Evolutionary conservation across 441 rosid species (phyloP).

Genomic region (Croton setiger): DNA sequence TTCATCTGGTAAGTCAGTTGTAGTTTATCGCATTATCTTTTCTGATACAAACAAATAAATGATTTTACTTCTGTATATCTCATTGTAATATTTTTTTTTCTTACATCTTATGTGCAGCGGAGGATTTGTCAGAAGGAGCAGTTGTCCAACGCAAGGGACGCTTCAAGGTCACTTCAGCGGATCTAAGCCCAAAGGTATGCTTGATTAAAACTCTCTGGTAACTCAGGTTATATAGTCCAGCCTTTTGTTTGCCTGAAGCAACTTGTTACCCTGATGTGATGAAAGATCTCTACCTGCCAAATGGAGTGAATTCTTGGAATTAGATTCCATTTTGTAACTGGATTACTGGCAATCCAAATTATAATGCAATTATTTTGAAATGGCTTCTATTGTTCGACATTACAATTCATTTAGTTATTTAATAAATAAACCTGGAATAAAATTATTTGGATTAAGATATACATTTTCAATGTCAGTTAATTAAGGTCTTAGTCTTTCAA

Average conservation of each 20-base stretch:
- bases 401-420: not conserved
- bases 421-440: too few species aligned
- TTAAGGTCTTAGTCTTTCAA: not conserved
- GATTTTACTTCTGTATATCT: constrained; percentile 9
- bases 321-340: not conserved
- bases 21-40: constrained; percentile 9
- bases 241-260: not conserved
- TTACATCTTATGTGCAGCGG: constrained; percentile 37
- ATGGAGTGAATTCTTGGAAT: not conserved
- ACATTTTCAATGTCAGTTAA: not conserved
- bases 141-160: constrained; percentile 84
- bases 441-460: too few species aligned
- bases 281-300: not conserved
- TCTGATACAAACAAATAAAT: not conserved
- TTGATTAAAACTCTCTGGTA: constrained; percentile 14
- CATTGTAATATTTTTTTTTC: not conserved
- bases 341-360: not conserved
- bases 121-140: constrained; percentile 74
- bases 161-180: constrained; percentile 87
- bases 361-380: too few species aligned
- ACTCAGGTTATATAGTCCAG: constrained; percentile 2
- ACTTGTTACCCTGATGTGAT: not conserved
- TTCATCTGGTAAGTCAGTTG: constrained; percentile 41
- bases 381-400: not conserved
- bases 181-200: constrained; percentile 83